Percentiles rank a stretch among this genome's conserved stretches.
Conservation (phyloP, 2,329 filamentous ascomycete species). For the Hypomyces perniciosus region DNA sequence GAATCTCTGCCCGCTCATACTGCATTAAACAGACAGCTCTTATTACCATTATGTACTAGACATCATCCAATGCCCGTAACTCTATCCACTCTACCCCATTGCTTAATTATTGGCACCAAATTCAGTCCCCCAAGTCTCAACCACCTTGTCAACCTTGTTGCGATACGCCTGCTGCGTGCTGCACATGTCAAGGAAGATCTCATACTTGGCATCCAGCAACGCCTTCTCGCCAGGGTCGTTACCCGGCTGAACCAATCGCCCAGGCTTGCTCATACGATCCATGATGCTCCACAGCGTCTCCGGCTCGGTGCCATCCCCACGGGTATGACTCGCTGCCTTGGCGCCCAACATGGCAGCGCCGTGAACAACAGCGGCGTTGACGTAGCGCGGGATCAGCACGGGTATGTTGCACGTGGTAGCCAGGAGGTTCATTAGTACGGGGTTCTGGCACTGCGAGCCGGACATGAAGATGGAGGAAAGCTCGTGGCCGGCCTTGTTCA, state of each 20-base stretch:
- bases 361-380: constrained; percentile 92
- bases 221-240: constrained; percentile 67
- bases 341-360: constrained; percentile 98
- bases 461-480: constrained; percentile 98
- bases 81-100: background rate
- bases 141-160: constrained; percentile 64
- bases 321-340: constrained; percentile 84
- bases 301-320: constrained; percentile 59
- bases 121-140: constrained; percentile 31
- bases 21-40: background rate
- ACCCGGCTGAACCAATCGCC: constrained; percentile 72
- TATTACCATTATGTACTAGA: constrained; percentile 15
- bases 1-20: background rate
- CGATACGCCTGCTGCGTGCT: constrained; percentile 79
- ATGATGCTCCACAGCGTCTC: constrained; percentile 95
- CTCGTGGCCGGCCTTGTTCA: constrained; percentile 84
- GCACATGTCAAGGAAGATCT: constrained; percentile 92
- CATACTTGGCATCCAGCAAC: constrained; percentile 82
- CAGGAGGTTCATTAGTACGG: constrained; percentile 83
- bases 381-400: constrained; percentile 87
- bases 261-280: constrained; percentile 94
- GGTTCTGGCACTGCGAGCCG: constrained; percentile 94
- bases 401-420: constrained; percentile 88
- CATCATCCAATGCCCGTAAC: background rate
- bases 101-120: constrained; percentile 22